Evolutionary conservation across 495 filamentous ascomycete genomes (phyloP), one percentile per base, ranked within the genome.

Genomic region (Hypoxylon trugodes): DNA sequence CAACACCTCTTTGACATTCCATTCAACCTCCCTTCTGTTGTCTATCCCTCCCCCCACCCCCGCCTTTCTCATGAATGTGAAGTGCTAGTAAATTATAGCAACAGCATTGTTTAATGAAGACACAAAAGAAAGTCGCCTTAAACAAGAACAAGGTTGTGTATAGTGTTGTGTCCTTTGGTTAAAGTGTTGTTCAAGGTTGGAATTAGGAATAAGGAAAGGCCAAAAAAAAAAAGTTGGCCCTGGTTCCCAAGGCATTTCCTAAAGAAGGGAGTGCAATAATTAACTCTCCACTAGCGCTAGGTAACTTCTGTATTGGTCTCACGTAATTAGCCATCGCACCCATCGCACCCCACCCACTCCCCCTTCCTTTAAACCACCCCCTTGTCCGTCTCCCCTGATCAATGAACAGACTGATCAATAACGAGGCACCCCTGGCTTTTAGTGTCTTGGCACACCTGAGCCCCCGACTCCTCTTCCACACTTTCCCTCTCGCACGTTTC

Each of bases 401-500:
- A 52, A 42, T 52, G 52, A 59, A 61, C 48, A 40, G 56, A 58
- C 52, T 59, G 64, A 54, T 58, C 64, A 62, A 67, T 67, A 67
- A 61, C 57, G 57, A 67, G 57, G 43, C 64, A 58, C 64, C 58
- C 64, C 64, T 67, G 64, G 64, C 33, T 43, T 53, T 54, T 67
- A 67, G 64, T 48, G 64, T 53, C 64, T 67, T 67, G 64, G 64
- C 64, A 46, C 41, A n/a, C 47, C 49, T 59, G 32, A 58, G 53
- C 25, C 52, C 42, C 58, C 58, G 53, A 58, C 58, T 59, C 53
- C 53, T 58, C 64, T 61, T 56, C 41, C 58, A 58, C 52, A 48
- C 64, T 49, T 61, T 61, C 64, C 63, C 64, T n/a, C n/a, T 67
- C 64, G 45, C 64, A 62, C 58, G 58, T 67, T 67, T 67, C 58